These are phyloP conservation scores for Hemileccinum rubropunctum DNA, from an alignment of 768 basidiomycete species.

Conservation along the genomic window DNA sequence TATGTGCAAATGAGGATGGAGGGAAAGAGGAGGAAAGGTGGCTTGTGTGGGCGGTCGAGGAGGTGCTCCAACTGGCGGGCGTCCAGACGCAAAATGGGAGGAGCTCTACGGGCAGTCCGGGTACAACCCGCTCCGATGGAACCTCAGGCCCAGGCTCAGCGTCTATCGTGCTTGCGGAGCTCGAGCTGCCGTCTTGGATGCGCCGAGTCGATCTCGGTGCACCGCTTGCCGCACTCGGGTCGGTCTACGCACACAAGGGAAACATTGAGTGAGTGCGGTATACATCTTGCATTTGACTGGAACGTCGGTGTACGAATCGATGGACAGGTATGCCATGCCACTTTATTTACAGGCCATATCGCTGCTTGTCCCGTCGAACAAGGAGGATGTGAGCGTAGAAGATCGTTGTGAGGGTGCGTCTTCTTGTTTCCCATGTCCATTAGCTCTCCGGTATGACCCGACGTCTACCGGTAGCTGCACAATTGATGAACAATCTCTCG, in stretches of 20 bases:
- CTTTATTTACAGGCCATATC: slow-evolving; percentile 67
- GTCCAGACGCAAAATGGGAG: slow-evolving; percentile 1
- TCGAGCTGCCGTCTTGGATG: slow-evolving; percentile 61
- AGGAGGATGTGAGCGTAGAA: slow-evolving; percentile 33
- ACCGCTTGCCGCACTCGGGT: slow-evolving; percentile 64
- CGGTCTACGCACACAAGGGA: slow-evolving; percentile 55
- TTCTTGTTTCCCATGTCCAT: not conserved
- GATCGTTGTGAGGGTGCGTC: slow-evolving; percentile 59
- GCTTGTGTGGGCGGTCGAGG: slow-evolving; percentile 44
- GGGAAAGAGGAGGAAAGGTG: slow-evolving; percentile 41
- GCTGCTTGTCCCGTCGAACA: slow-evolving; percentile 48
- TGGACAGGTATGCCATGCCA: slow-evolving; percentile 55
- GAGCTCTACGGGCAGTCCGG: not conserved
- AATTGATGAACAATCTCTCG: slow-evolving; percentile 49
- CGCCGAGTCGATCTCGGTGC: slow-evolving; percentile 59
- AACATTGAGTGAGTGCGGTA: slow-evolving; percentile 39
- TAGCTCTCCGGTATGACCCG: not conserved
- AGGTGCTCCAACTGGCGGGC: slow-evolving; percentile 33
- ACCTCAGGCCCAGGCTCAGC: not conserved
- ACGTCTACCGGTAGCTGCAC: slow-evolving; percentile 35
- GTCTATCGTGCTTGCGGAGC: slow-evolving; percentile 42
- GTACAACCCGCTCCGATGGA: not conserved
- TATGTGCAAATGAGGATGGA: slow-evolving; percentile 32
- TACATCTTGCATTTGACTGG: not conserved
- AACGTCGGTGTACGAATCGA: not conserved